These are phyloP conservation scores for Trichosanthes truncata DNA, from an alignment of 306 rosid genomes.

Conservation along the genomic window DNA sequence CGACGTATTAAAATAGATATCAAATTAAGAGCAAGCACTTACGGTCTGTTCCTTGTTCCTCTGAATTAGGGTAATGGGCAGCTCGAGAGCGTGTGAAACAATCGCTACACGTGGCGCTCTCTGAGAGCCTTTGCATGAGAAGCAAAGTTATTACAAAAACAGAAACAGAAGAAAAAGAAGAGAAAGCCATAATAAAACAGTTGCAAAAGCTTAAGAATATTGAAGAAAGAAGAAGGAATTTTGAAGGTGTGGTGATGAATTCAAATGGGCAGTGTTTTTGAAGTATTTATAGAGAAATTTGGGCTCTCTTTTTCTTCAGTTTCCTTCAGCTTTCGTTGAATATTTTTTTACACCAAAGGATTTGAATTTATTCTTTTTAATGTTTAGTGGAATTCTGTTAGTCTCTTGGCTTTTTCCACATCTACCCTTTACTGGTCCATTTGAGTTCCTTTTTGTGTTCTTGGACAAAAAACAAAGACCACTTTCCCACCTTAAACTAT, in stretches of 20 bases:
- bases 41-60: constrained; percentile 69
- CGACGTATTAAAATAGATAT: not conserved
- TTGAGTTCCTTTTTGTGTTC: not conserved
- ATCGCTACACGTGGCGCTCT: constrained; percentile 43
- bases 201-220: not conserved
- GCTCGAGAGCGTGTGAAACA: constrained; percentile 74
- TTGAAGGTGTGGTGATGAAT: not conserved
- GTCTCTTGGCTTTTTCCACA: not conserved
- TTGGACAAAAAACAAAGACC: not conserved
- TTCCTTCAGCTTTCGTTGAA: not conserved
- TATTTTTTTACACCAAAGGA: not conserved
- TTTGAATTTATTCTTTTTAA: not conserved
- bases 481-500: not conserved
- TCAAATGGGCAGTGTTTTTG: not conserved
- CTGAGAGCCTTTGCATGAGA: constrained; percentile 42
- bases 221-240: not conserved
- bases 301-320: not conserved
- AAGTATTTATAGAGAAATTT: constrained; percentile 9
- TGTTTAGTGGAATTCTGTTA: not conserved
- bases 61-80: constrained; percentile 65
- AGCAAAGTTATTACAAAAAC: constrained; percentile 20
- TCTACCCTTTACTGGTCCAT: not conserved
- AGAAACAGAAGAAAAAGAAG: constrained; percentile 22
- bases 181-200: constrained; percentile 37
- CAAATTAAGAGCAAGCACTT: constrained; percentile 11